Evolutionary conservation across 257 asterid species (phyloP).

Genomic region (Voacanga thouarsii): DNA sequence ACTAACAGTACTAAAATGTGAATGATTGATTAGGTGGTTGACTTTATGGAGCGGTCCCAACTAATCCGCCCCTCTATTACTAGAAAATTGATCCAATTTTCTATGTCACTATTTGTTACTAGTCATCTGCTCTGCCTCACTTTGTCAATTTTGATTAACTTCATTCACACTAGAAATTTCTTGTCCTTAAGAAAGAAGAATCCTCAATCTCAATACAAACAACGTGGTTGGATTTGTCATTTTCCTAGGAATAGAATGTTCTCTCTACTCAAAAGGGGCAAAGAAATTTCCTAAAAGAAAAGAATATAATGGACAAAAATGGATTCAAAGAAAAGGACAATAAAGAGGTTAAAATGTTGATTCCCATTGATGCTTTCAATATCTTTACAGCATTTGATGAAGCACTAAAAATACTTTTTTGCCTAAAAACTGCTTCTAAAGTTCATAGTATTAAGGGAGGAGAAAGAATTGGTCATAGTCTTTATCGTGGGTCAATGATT

Average conservation of each 20-base stretch:
- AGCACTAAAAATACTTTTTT: background rate
- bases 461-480: too few species aligned
- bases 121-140: background rate
- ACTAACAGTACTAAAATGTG: background rate
- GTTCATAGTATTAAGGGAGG: too few species aligned
- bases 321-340: background rate
- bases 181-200: background rate
- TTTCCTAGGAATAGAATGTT: background rate
- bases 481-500: too few species aligned
- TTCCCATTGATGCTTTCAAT: background rate
- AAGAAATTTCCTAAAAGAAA: background rate
- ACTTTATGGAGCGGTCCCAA: constrained; percentile 6
- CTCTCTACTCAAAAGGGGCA: background rate
- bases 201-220: background rate
- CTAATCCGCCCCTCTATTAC: background rate
- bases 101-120: background rate
- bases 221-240: background rate
- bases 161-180: background rate
- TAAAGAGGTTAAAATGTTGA: background rate
- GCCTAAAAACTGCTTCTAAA: too few species aligned
- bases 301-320: background rate
- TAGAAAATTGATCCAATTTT: background rate
- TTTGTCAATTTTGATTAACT: background rate
- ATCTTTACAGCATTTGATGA: background rate
- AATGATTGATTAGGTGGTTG: constrained; percentile 12